Evolutionary conservation across 2,329 filamentous ascomycete species (phyloP), one percentile per base, ranked within the genome.

Genomic region (Magnaporthales sp.): DNA sequence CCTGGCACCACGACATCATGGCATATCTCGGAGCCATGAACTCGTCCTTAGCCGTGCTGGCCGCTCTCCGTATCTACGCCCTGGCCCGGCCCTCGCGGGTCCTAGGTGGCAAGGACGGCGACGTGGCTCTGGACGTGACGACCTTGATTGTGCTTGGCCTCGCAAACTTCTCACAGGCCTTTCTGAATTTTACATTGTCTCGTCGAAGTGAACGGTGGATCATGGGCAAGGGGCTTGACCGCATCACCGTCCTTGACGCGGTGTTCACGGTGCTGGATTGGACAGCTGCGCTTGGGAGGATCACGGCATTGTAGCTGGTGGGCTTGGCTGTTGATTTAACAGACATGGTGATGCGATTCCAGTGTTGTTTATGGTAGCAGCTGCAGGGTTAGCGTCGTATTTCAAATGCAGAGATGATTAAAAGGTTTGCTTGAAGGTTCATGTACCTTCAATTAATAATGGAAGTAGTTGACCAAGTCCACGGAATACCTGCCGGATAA

Each of bases 1-100:
- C 27, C 15, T 73, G 70, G 71, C 72, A 73, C 67, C 70, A 72
- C 66, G 72, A 73, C 66, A 69, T 71, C 46, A 68, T 73, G 69
- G 65, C 69, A 7, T 73, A 72, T 63, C 70, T 73, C 13, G 72
- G 72, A 9, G 67, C 60, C 30, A 70, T 73, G 67, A 72, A 72
- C 68, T 68, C 67, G 3, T 67, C 72, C 10, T 63, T 72, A 26
- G 68, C 68, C 4, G 32, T 70, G 13, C 68, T 73, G 38, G 70
- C 72, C 5, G 19, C 66, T 19, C 63, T 72, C 11, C 68, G 71
- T 22, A 63, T 73, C 5, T 71, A 70, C 66, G 67, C 69, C 22
- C 31, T 68, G 13, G 27, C 65, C 26, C 62, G 62, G 7, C 62
- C 61, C 8, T 63, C 62, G 30, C 27, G 62, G 62, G 19, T 30